These are phyloP conservation scores for Suhomyces panamericanus DNA, from an alignment of 1,139 yeast species.

Conservation along the genomic window DNA sequence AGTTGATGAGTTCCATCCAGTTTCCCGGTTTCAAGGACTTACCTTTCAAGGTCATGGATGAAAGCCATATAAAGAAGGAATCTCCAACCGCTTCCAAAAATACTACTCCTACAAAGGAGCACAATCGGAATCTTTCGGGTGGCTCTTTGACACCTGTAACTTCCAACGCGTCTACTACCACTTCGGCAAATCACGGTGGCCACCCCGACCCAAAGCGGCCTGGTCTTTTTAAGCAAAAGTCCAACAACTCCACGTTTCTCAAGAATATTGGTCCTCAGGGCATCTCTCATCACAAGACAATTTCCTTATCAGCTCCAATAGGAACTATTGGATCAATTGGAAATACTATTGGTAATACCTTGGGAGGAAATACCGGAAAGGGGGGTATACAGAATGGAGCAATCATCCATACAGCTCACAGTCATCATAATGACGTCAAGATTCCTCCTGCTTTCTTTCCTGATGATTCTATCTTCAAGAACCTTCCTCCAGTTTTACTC, in stretches of 20 bases:
- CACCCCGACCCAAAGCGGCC: conserved; percentile 27
- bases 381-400: neutral
- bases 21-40: conserved; percentile 51
- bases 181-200: neutral
- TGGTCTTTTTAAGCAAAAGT: conserved; percentile 34
- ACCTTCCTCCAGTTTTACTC: conserved; percentile 36
- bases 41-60: conserved; percentile 24
- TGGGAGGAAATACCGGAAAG: neutral
- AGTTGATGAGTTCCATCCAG: conserved; percentile 60
- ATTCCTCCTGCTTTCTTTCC: conserved; percentile 51
- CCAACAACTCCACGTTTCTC: conserved; percentile 25
- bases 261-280: conserved; percentile 11
- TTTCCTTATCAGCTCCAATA: neutral
- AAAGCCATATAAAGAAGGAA: conserved; percentile 5
- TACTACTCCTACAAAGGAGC: conserved; percentile 17
- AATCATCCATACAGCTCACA: conserved; percentile 2
- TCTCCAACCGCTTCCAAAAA: conserved; percentile 9
- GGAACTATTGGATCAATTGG: neutral
- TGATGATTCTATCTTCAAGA: conserved; percentile 34
- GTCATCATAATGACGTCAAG: conserved; percentile 28
- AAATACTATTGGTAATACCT: neutral
- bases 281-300: neutral
- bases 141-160: conserved; percentile 2
- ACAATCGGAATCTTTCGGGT: conserved; percentile 7
- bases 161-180: conserved; percentile 2